phyloP scores from a whole-genome alignment of 2,329 filamentous ascomycete species.

The Alternaria gansuensis region DNA sequence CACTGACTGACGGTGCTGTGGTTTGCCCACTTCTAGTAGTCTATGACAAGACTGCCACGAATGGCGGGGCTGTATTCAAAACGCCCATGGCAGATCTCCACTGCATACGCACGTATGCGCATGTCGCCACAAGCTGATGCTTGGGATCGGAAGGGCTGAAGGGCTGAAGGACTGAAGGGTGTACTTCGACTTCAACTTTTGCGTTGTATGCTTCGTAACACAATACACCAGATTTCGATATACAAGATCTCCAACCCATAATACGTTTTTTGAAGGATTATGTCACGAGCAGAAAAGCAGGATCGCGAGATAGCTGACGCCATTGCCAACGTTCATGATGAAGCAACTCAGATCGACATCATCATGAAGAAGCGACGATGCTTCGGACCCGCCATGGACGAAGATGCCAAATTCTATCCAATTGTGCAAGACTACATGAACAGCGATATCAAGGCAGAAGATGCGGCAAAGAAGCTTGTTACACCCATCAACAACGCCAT shows the following conservation, averaged over 20 bases:
- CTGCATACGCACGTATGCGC: neutral
- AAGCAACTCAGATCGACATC: constrained; percentile 13
- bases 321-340: constrained; percentile 9
- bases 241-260: neutral
- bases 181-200: constrained; percentile 7
- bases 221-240: neutral
- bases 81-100: neutral
- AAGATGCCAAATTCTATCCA: neutral
- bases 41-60: neutral
- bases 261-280: neutral
- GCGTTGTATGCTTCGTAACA: neutral
- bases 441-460: neutral
- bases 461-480: neutral
- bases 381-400: neutral
- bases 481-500: constrained; percentile 1
- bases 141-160: neutral
- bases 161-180: constrained; percentile 12
- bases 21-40: neutral
- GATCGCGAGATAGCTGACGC: neutral
- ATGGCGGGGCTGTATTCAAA: neutral
- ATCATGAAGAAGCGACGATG: constrained; percentile 8
- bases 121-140: neutral
- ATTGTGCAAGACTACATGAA: constrained; percentile 7
- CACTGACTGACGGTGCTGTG: neutral
- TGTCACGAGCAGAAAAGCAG: neutral